Percentiles rank a stretch among this genome's conserved stretches.
These are phyloP conservation scores for Aspergillus sp. DNA, from an alignment of 2,329 filamentous ascomycete genomes.

Conservation along the genomic window DNA sequence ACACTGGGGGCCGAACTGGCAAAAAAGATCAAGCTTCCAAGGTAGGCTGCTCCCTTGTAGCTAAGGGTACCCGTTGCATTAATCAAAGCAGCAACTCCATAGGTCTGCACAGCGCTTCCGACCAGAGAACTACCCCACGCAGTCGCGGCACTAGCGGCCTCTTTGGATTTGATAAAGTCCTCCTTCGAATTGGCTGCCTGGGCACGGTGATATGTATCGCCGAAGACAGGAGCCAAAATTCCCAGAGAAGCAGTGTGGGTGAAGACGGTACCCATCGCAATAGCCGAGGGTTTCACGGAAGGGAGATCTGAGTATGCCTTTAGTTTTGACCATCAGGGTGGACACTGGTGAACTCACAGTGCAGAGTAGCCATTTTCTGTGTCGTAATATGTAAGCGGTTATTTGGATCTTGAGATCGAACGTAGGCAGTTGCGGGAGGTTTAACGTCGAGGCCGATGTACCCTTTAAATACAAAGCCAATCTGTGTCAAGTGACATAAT, in stretches of 20 bases:
- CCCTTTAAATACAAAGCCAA: background rate
- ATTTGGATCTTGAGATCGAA: background rate
- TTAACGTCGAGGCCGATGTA: background rate
- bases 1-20: slow-evolving; percentile 85
- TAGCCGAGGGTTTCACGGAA: slow-evolving; percentile 95
- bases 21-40: slow-evolving; percentile 87
- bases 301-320: slow-evolving; percentile 60
- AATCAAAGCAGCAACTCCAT: slow-evolving; percentile 85
- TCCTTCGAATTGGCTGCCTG: slow-evolving; percentile 92
- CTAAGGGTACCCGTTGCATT: slow-evolving; percentile 92
- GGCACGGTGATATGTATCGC: slow-evolving; percentile 89
- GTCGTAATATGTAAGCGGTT: slow-evolving; percentile 2
- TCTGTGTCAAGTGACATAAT: slow-evolving; percentile 12
- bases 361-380: slow-evolving; percentile 57
- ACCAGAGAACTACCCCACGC: slow-evolving; percentile 88
- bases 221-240: slow-evolving; percentile 85
- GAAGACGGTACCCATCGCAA: slow-evolving; percentile 93
- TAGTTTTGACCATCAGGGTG: background rate
- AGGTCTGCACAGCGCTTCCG: slow-evolving; percentile 84
- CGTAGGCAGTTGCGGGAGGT: background rate
- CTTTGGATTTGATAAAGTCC: slow-evolving; percentile 92
- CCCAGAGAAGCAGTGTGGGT: slow-evolving; percentile 89
- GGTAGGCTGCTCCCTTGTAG: slow-evolving; percentile 96
- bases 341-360: slow-evolving; percentile 49
- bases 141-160: slow-evolving; percentile 81